Evolutionary conservation across 768 basidiomycete species (phyloP), one percentile per base, ranked within the genome.

Genomic region (Macrolepiota dolichaula): DNA sequence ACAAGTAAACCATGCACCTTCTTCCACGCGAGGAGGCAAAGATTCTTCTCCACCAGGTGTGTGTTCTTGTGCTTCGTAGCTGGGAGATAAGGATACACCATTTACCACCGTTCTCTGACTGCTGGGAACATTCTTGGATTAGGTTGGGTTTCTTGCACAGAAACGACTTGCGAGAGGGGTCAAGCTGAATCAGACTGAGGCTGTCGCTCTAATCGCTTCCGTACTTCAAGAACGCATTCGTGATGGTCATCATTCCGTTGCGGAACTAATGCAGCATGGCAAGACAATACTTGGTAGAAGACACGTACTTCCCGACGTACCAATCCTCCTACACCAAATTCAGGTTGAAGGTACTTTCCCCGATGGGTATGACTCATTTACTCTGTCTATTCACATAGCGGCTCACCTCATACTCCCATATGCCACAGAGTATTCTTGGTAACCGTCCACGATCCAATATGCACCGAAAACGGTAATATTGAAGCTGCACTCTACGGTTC

Each of bases 371-470:
- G 83, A 65, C 59, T 27, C 27, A 19, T 35, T 24, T 32, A 24
- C 35, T 25, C 22, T 32, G 12, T 13, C 38, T 51, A n/a, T 55
- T 15, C 36, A 25, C 5, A 10, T 49, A 19, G 40, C 50, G 11
- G 10, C 22, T 49, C 55, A 24, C 35, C n/a, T 25, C 1, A 38
- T 15, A 5, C 25, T 11, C 51, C 24, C 12, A 13, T 17, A 38
- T 58, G 51, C 32, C 57, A 67, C 63, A 91, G 88, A 0, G 91
- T 94, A 0, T 99, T 98, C 76, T 83, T 99, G n/a, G 96, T 98
- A 38, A 96, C 96, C 0, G 93, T 98, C 1, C 96, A 98, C 69
- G 90, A 96, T 67, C 96, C 97, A 19, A 88, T 99, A 63, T 93
- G 89, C 70, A 88, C 93, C 0, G 87, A 93, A 61, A 74, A 82